These are phyloP conservation scores for Cyanodermella asteris DNA, from an alignment of 2,329 filamentous ascomycete species.

Conservation along the genomic window DNA sequence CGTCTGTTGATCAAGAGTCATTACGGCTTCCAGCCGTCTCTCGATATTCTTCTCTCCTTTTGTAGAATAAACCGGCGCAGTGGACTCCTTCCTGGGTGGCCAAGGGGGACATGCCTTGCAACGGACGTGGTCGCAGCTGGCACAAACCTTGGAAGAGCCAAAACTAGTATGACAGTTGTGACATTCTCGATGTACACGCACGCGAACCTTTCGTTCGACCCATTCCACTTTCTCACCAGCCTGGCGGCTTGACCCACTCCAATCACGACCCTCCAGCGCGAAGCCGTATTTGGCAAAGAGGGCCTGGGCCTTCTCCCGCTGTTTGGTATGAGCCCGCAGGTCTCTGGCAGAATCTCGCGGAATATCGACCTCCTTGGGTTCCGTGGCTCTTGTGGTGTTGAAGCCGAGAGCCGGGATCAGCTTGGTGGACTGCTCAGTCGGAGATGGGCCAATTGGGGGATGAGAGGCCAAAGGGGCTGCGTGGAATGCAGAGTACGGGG, in stretches of 20 bases:
- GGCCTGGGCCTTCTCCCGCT: slow-evolving; percentile 21
- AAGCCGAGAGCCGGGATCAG: no score
- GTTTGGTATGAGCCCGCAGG: no score
- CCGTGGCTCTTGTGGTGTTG: no score
- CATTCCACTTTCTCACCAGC: slow-evolving; percentile 16
- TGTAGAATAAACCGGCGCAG: slow-evolving; percentile 29
- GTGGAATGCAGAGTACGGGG: no score
- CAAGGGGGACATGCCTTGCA: slow-evolving; percentile 64
- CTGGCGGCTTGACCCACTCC: slow-evolving; percentile 13
- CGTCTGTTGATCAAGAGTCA: no score
- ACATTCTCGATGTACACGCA: slow-evolving; percentile 37
- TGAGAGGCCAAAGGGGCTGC: no score
- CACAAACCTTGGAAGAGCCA: slow-evolving; percentile 49
- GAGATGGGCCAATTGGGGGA: no score
- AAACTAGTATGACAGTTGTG: slow-evolving; percentile 62
- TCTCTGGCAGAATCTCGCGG: no score
- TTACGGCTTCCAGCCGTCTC: slow-evolving; percentile 8
- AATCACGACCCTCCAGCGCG: slow-evolving; percentile 20
- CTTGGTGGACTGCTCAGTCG: no score
- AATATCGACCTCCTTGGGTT: no score
- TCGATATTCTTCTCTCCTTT: slow-evolving; percentile 27
- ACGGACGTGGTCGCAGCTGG: slow-evolving; percentile 53
- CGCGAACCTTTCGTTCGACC: slow-evolving; percentile 23
- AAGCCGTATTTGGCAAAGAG: slow-evolving; percentile 26
- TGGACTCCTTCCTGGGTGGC: slow-evolving; percentile 43